These are phyloP conservation scores for Scheffersomyces stambukii DNA, from an alignment of 1,139 yeast genomes.

Conservation along the genomic window DNA sequence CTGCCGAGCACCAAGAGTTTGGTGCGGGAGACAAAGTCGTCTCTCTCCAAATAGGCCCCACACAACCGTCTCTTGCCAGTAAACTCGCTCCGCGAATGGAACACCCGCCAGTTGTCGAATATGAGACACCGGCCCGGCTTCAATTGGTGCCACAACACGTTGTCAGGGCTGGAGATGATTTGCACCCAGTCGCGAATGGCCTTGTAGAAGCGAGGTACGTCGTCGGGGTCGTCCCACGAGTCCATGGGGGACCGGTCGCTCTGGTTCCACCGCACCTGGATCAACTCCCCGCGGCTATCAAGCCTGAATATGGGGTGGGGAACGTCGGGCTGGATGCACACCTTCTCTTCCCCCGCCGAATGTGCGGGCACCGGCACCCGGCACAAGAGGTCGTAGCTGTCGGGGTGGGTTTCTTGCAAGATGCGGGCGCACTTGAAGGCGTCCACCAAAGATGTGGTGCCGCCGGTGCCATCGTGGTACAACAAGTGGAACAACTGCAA, in stretches of 20 bases:
- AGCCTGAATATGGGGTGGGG: conserved; percentile 62
- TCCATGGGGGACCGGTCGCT: conserved; percentile 70
- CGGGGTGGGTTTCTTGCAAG: conserved; percentile 47
- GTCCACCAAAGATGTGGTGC: conserved; percentile 68
- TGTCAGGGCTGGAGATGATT: conserved; percentile 47
- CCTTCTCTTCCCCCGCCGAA: conserved; percentile 70
- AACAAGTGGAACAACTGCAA: conserved; percentile 68
- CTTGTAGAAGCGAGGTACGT: conserved; percentile 53
- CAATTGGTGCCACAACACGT: conserved; percentile 56
- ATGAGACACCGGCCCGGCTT: conserved; percentile 67
- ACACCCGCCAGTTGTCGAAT: conserved; percentile 74
- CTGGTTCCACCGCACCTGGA: conserved; percentile 75
- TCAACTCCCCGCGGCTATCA: conserved; percentile 46
- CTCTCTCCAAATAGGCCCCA: conserved; percentile 71
- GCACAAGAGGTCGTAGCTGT: conserved; percentile 51
- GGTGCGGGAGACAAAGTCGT: conserved; percentile 60
- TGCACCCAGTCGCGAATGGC: conserved; percentile 59
- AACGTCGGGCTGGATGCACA: conserved; percentile 60
- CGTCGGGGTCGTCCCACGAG: conserved; percentile 49
- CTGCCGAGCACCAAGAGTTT: conserved; percentile 52
- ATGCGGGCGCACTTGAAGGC: conserved; percentile 61
- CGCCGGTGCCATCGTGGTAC: conserved; percentile 68
- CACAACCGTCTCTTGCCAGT: conserved; percentile 72
- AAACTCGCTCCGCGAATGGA: conserved; percentile 69
- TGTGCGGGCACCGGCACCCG: conserved; percentile 64